Evolutionary conservation across 2,329 filamentous ascomycete species (phyloP), one percentile per base, ranked within the genome.

Genomic region (Dendryphion nanum): DNA sequence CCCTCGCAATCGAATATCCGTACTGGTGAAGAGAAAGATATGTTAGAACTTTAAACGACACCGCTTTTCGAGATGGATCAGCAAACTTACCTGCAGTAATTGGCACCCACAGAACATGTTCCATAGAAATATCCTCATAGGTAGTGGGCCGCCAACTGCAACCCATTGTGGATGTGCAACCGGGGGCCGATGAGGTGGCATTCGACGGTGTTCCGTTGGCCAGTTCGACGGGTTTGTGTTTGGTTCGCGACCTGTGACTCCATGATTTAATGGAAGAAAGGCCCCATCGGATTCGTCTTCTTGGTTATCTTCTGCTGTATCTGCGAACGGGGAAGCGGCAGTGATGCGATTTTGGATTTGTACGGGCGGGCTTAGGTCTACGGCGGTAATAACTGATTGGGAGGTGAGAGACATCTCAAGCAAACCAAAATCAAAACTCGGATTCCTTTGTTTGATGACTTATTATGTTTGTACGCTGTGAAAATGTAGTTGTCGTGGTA

Each of bases 91-190:
- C 14, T 30, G 29, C 16, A 30, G 16, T 30, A 30, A 30, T 17
- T 30, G 29, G 14, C 29, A 30, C 15, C 29, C 29, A 30, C 29
- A 30, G 29, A 30, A 30, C 29, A 30, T 30, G 29, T 8, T 17
- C 29, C 29, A 30, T 30, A 30, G 29, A 17, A 30, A 30, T 7
- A 30, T 30, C 15, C 29, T 30, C 29, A 30, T 30, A 30, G 29
- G 29, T 15, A 30, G 29, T 7, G 29, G 29, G 12, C 29, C 29
- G 7, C 29, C 29, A 30, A 30, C 16, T 8, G 16, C 29, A 7
- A 30, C 29, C 29, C 29, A 30, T 30, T 30, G 12, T 30, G 29
- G 29, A 30, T 30, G 29, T 30, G 7, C 7, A 15, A 30, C 12
- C 12, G 29, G 29, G 7, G 29, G 29, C 7, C 29, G 12, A 30